Evolutionary conservation across 2,329 filamentous ascomycete genomes (phyloP).

Genomic region (Phaeosphaeria sp.): DNA sequence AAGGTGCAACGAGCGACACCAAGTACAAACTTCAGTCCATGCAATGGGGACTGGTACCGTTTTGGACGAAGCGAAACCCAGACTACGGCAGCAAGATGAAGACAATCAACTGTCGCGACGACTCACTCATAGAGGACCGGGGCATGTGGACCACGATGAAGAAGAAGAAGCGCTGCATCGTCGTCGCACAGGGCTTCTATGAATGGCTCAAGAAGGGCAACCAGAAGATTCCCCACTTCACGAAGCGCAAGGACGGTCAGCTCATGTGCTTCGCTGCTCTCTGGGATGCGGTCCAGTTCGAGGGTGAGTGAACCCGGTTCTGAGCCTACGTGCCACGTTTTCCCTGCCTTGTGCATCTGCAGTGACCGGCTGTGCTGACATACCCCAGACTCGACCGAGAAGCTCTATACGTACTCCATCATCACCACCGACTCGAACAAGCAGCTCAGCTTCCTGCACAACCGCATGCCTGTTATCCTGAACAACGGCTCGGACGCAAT

Average conservation of each 20-base stretch:
- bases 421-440: slow-evolving; percentile 89
- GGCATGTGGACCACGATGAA: slow-evolving; percentile 97
- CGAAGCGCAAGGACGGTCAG: slow-evolving; percentile 80
- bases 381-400: slow-evolving; percentile 65
- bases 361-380: slow-evolving; percentile 28
- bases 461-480: slow-evolving; percentile 94
- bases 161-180: slow-evolving; percentile 82
- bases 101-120: slow-evolving; percentile 94
- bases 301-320: slow-evolving; percentile 60
- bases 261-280: slow-evolving; percentile 90
- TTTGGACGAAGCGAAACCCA: slow-evolving; percentile 87
- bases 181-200: slow-evolving; percentile 91
- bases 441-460: slow-evolving; percentile 85
- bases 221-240: slow-evolving; percentile 84
- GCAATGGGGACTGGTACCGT: slow-evolving; percentile 93
- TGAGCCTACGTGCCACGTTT: slow-evolving; percentile 23
- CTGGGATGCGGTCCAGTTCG: slow-evolving; percentile 87
- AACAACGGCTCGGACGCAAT: slow-evolving; percentile 76
- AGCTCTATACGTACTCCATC: slow-evolving; percentile 87
- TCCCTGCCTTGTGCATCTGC: slow-evolving; percentile 20
- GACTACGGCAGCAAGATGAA: slow-evolving; percentile 80
- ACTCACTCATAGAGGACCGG: slow-evolving; percentile 75
- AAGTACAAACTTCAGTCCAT: slow-evolving; percentile 88
- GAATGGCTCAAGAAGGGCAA: slow-evolving; percentile 91
- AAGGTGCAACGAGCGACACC: slow-evolving; percentile 43